Conservation (phyloP, 176 grass and related monocot species). For the Zea mays region DNA sequence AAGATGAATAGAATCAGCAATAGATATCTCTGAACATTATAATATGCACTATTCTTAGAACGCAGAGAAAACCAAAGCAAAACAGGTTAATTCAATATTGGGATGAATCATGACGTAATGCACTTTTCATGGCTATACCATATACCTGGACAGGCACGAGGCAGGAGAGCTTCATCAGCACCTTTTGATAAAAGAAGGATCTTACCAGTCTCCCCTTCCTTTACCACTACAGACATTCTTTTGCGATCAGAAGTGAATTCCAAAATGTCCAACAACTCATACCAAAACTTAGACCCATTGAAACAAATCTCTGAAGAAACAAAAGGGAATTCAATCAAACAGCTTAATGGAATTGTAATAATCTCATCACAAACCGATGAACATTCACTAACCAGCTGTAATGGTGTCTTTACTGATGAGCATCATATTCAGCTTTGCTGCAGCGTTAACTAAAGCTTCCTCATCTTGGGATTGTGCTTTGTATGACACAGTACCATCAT, state of each 20-base stretch:
- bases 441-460: constrained; percentile 86
- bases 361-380: constrained; percentile 26
- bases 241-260: constrained; percentile 98
- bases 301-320: constrained; percentile 73
- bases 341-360: not conserved
- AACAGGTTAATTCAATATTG: constrained; percentile 10
- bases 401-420: constrained; percentile 69
- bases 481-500: constrained; percentile 59
- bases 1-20: not conserved
- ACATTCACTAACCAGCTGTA: constrained; percentile 56
- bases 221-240: constrained; percentile 87
- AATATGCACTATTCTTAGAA: not conserved
- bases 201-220: constrained; percentile 56
- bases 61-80: constrained; percentile 1
- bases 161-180: constrained; percentile 86
- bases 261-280: constrained; percentile 71
- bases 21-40: not conserved
- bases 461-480: constrained; percentile 98
- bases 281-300: constrained; percentile 54
- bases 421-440: constrained; percentile 73
- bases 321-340: constrained; percentile 14
- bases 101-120: constrained; percentile 16
- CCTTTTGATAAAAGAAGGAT: constrained; percentile 85
- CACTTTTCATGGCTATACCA: constrained; percentile 21
- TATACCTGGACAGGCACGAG: constrained; percentile 64